phyloP scores from a whole-genome alignment of 257 asterid species.

The Solanum arcanum region DNA sequence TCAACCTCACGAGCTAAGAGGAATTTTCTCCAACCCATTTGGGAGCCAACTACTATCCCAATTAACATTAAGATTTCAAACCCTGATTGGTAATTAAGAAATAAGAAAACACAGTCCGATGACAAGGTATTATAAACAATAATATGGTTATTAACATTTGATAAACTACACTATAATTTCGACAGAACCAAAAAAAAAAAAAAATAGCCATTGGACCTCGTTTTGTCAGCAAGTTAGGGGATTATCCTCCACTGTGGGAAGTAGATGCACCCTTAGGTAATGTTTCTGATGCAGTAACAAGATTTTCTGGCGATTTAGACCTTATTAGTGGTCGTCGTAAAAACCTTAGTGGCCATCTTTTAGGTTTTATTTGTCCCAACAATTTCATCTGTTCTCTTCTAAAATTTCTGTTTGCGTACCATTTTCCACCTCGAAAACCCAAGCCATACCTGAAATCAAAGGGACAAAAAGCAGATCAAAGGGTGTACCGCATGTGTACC shows the following conservation, averaged over 20 bases:
- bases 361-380: constrained; percentile 54
- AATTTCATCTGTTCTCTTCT: constrained; percentile 68
- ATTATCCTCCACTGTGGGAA: neutral
- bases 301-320: constrained; percentile 19
- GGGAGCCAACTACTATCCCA: neutral
- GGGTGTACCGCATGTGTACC: neutral
- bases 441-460: constrained; percentile 45
- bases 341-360: constrained; percentile 55
- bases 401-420: constrained; percentile 49
- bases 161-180: neutral
- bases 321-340: constrained; percentile 44
- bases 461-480: neutral
- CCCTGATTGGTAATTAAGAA: neutral
- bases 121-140: neutral
- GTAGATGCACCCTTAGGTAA: neutral
- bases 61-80: neutral
- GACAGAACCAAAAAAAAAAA: neutral
- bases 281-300: constrained; percentile 27
- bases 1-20: neutral
- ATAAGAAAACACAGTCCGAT: neutral
- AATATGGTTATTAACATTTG: neutral
- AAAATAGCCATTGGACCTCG: neutral
- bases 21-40: neutral
- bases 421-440: constrained; percentile 90
- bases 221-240: neutral